A percentile compares a stretch with the other conserved stretches of the same genome.
phyloP scores from a whole-genome alignment of 352 stramenopile genomes.

The Halophytophthora polymorphica region DNA sequence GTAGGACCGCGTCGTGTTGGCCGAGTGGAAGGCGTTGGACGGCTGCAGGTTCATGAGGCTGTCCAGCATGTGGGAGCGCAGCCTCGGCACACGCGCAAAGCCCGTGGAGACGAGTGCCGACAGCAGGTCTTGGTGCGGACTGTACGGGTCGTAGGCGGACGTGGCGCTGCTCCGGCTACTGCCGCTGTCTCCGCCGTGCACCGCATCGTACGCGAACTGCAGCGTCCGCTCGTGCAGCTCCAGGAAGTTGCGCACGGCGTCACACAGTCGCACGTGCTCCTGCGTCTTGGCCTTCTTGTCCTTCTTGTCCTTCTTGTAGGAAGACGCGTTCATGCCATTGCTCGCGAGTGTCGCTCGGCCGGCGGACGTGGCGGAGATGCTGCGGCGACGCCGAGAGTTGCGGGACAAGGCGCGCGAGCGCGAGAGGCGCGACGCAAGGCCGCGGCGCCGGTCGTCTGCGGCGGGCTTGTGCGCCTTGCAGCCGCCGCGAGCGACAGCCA shows the following conservation, averaged over 20 bases:
- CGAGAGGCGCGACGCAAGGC: constrained; percentile 14
- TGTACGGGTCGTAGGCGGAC: constrained; percentile 24
- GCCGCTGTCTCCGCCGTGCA: constrained; percentile 19
- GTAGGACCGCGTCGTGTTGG: constrained; percentile 14
- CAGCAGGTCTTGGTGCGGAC: constrained; percentile 37
- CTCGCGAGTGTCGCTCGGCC: constrained; percentile 3
- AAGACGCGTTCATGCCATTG: constrained; percentile 3
- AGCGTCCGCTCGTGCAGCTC: constrained; percentile 63
- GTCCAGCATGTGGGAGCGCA: constrained; percentile 51
- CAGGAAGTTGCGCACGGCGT: constrained; percentile 49
- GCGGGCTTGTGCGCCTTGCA: constrained; percentile 48
- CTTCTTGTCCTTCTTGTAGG: constrained; percentile 19
- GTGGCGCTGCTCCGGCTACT: constrained; percentile 10
- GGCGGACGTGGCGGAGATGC: constrained; percentile 16
- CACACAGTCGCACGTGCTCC: constrained; percentile 32
- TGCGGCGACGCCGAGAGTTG: constrained; percentile 20
- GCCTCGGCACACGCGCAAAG: constrained; percentile 53
- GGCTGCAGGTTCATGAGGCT: constrained; percentile 33
- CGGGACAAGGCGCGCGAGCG: constrained; percentile 11
- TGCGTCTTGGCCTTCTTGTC: constrained; percentile 13
- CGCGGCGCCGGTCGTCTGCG: constrained; percentile 13
- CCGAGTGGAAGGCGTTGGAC: constrained; percentile 12
- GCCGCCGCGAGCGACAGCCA: constrained; percentile 42
- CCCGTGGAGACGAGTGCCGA: constrained; percentile 37
- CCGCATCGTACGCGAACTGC: constrained; percentile 41